Conservation (phyloP, 768 basidiomycete genomes). For the Neoboletus brunneissimus region DNA sequence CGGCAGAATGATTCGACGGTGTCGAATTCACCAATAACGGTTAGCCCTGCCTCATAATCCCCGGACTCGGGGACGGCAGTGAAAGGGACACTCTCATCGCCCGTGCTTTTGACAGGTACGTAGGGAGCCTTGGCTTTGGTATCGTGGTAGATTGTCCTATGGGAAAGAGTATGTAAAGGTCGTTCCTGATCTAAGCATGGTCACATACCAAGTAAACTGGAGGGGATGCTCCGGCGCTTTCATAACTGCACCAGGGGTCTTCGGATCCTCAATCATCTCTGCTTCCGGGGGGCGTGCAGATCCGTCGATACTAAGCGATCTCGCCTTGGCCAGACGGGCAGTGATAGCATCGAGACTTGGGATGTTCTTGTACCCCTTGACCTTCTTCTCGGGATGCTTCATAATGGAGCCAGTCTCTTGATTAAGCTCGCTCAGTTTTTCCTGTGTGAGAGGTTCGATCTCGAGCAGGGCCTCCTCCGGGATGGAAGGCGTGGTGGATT, state of each 20-base stretch:
- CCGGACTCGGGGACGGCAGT: constrained; percentile 56
- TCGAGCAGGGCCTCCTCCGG: constrained; percentile 36
- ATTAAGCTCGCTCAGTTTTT: constrained; percentile 63
- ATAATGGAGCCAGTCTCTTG: constrained; percentile 43
- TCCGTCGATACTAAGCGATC: constrained; percentile 56
- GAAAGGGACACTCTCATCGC: constrained; percentile 32
- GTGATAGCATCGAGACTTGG: constrained; percentile 85
- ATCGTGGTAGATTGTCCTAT: constrained; percentile 89
- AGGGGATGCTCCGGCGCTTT: constrained; percentile 77
- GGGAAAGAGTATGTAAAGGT: not conserved
- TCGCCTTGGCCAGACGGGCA: constrained; percentile 68
- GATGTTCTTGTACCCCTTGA: constrained; percentile 80
- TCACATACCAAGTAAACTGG: constrained; percentile 70
- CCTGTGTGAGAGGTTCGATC: constrained; percentile 54
- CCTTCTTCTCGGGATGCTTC: constrained; percentile 36
- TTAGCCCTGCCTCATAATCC: constrained; percentile 83
- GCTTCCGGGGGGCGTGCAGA: constrained; percentile 71
- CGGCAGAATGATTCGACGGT: constrained; percentile 90
- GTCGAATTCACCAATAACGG: constrained; percentile 84
- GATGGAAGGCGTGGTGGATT: constrained; percentile 40
- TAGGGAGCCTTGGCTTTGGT: constrained; percentile 67
- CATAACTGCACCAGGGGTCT: constrained; percentile 72
- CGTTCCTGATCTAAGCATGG: not conserved
- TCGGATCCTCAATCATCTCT: constrained; percentile 78
- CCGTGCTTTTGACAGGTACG: constrained; percentile 6